Evolutionary conservation across 805 yeast species (phyloP).

Genomic region (Starmerella sp.): DNA sequence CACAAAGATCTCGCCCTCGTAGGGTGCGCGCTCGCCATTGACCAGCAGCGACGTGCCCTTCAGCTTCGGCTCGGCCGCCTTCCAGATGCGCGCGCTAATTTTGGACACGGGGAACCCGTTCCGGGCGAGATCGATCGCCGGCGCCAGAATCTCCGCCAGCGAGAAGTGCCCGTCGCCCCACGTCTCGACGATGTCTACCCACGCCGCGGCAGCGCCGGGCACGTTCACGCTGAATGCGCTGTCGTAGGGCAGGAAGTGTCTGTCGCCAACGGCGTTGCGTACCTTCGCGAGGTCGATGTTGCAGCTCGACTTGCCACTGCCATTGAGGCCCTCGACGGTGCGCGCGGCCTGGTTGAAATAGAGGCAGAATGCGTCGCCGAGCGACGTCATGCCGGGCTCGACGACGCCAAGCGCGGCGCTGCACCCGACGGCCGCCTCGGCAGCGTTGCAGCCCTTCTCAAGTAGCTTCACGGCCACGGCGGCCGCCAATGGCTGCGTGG

Average conservation of each 20-base stretch:
- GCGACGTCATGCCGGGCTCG: conserved; percentile 34
- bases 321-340: conserved; percentile 57
- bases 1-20: conserved; percentile 44
- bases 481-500: conserved; percentile 67
- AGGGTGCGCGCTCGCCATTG: conserved; percentile 36
- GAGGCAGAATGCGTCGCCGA: conserved; percentile 43
- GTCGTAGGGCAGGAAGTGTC: conserved; percentile 37
- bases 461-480: conserved; percentile 59
- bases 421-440: conserved; percentile 36
- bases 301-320: conserved; percentile 60
- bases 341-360: conserved; percentile 42
- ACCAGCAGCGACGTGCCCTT: conserved; percentile 29
- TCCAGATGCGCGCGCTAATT: conserved; percentile 45
- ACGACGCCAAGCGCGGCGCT: conserved; percentile 31
- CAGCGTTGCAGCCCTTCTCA: conserved; percentile 57
- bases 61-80: conserved; percentile 33
- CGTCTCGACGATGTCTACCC: conserved; percentile 54
- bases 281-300: conserved; percentile 29
- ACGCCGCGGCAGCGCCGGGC: conserved; percentile 73
- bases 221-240: conserved; percentile 56
- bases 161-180: conserved; percentile 67
- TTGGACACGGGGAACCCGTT: conserved; percentile 55
- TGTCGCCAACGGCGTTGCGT: conserved; percentile 32
- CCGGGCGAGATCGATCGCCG: conserved; percentile 51
- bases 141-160: conserved; percentile 39